Percentiles rank a stretch among this genome's conserved stretches.
Evolutionary conservation across 208 protist genomes (phyloP).

Genomic region (Trypanosoma lewisi): DNA sequence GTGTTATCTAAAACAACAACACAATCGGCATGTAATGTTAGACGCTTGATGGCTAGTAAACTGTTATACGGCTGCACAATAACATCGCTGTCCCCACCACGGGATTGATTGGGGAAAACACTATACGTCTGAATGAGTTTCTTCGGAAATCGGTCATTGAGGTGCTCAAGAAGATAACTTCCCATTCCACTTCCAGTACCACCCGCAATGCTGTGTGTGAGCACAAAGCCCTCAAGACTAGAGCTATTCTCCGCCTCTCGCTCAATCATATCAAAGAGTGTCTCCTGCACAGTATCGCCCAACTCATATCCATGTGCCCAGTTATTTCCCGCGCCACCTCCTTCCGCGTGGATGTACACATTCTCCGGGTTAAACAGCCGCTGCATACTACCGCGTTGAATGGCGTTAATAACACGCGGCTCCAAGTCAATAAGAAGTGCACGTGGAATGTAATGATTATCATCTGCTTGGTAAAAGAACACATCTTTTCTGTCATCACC

Average conservation of each 20-base stretch:
- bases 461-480: constrained; percentile 99
- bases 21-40: constrained; percentile 96
- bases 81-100: constrained; percentile 89
- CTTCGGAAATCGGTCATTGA: constrained; percentile 98
- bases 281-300: constrained; percentile 90
- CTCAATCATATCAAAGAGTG: constrained; percentile 99
- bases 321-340: constrained; percentile 99
- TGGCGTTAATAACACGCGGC: constrained; percentile 96
- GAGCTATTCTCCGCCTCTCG: constrained; percentile 99
- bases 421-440: constrained; percentile 99
- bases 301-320: constrained; percentile 97
- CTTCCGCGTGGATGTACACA: constrained; percentile 95
- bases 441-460: constrained; percentile 99
- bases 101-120: constrained; percentile 96
- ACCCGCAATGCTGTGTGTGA: constrained; percentile 99
- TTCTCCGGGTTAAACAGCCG: constrained; percentile 99
- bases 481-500: constrained; percentile 99
- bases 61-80: constrained; percentile 99
- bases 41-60: constrained; percentile 98
- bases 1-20: constrained; percentile 99
- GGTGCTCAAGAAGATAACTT: constrained; percentile 97
- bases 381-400: constrained; percentile 90
- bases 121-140: constrained; percentile 99
- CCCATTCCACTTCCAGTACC: constrained; percentile 99
- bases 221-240: constrained; percentile 97